Evolutionary conservation across 2,329 filamentous ascomycete genomes (phyloP), one percentile per base, ranked within the genome.

Genomic region (Helicocarpus griseus): DNA sequence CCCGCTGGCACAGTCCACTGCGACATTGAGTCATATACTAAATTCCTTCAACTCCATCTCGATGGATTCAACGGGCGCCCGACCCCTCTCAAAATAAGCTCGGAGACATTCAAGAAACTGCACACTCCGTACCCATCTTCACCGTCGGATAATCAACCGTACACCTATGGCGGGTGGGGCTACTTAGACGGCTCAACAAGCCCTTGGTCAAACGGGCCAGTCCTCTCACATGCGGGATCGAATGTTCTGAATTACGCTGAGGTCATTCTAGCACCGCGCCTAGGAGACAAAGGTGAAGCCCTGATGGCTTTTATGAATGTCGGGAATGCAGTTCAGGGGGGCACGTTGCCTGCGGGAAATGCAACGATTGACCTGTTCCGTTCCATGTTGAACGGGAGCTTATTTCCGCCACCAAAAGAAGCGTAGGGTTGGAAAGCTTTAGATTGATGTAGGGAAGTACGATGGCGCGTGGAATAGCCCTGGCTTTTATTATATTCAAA

Each of bases 81-180:
- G 6, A 51, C 48, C 13, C 21, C 49, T 13, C 43, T 53, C 26
- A 41, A 26, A 14, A 48, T 52, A 24, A 49, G 43, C 13, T 11
- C 29, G 1, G 43, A 51, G 39, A 52, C 49, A 3, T 45, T 54
- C 48, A 44, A 54, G 19, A 51, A 48, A 35, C 17, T 54, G 22
- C 49, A 51, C 47, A 54, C 52, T 17, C 52, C 31, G 9, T 48
- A 47, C 21, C 44, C 49, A 21, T 24, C 33, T n/a, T 21, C n/a
- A 11, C 24, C 21, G 5, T 19, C 33, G 3, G 38, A 40, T 26
- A 39, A 41, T 13, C 28, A 26, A 0, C 7, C 38, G 22, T 53
- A 53, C 33, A 54, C 52, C 14, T 47, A 45, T 41, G 52, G 52
- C n/a, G 52, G 52, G 6, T 54, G 49, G 52, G 31, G 43, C 6